Evolutionary conservation across 129 eudicot genomes (phyloP), one percentile per base, ranked within the genome.

Genomic region (Artemisia tridentata): DNA sequence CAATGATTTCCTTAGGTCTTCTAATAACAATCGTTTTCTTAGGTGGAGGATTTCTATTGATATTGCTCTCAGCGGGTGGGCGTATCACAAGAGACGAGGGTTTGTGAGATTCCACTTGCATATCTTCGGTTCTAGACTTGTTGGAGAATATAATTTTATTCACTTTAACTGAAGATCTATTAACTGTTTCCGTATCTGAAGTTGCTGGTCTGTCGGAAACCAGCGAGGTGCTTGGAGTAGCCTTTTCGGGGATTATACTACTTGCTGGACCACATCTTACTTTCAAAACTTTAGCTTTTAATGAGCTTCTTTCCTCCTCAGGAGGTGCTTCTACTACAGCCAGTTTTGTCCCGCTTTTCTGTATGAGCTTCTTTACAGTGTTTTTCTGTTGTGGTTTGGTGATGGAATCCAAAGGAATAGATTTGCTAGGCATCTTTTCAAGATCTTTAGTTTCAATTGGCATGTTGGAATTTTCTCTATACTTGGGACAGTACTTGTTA

Each of bases 401-500:
- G 6, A 68, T 49, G n/a, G 76, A 69, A 47, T 92, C 96, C 34
- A 57, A 52, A 63, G 77, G 64, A 48, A 18, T 68, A 68, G 87
- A 63, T 76, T 81, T 89, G 38, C 41, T 82, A 0, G 81, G 55
- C 47, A 69, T 66, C 68, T 80, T 89, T 12, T 89, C 98, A 0
- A 56, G 75, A 62, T 89, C 98, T 68, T 54, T 83, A 78, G 54
- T 81, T 74, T 89, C 96, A 6, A 64, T 65, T 68, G 83, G 92
- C 50, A 80, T 45, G 51, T 72, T 92, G 52, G 81, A 59, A 65
- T 89, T 92, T 74, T 89, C 96, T 67, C 96, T 76, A 63, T 92
- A 92, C 72, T 77, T 89, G 73, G 98, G 96, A 74, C 98, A 92
- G 75, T 92, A 79, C 77, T 92, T 92, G 80, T 92, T 92, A 54